Conservation (phyloP, 73 alveolate species). For the Tetrahymena elliotti region DNA sequence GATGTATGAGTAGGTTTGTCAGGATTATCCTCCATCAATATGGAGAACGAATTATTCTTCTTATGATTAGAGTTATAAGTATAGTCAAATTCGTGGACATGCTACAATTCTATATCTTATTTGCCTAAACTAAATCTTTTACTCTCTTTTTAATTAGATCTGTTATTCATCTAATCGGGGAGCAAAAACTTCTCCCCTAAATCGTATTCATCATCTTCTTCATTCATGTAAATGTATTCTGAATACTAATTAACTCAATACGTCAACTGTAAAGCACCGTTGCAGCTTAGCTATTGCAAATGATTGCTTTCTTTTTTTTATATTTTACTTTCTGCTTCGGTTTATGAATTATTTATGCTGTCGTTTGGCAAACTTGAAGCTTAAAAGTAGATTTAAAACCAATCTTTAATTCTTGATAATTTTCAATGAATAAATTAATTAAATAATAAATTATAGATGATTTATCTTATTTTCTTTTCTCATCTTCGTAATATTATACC, state of each 20-base stretch:
- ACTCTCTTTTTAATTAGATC: background rate
- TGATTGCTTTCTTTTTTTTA: too few species aligned
- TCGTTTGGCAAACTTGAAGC: background rate
- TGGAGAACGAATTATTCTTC: background rate
- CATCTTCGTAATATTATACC: background rate
- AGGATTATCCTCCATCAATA: background rate
- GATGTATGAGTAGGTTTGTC: background rate
- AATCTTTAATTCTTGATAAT: background rate
- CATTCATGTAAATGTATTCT: background rate
- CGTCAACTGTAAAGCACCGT: background rate
- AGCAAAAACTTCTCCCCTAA: background rate
- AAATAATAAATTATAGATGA: background rate
- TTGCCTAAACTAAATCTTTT: background rate
- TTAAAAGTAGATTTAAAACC: background rate
- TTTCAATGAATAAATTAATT: too few species aligned
- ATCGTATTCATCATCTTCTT: background rate
- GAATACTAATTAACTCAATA: background rate
- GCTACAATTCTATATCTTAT: background rate
- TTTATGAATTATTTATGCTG: background rate
- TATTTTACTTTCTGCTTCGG: too few species aligned
- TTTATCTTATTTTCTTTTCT: background rate
- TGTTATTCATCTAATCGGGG: background rate
- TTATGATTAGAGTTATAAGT: background rate
- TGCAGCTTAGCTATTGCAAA: background rate
- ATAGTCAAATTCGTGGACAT: background rate